Conservation (phyloP, 2,329 filamentous ascomycete species). For the Cryphonectria japonica region DNA sequence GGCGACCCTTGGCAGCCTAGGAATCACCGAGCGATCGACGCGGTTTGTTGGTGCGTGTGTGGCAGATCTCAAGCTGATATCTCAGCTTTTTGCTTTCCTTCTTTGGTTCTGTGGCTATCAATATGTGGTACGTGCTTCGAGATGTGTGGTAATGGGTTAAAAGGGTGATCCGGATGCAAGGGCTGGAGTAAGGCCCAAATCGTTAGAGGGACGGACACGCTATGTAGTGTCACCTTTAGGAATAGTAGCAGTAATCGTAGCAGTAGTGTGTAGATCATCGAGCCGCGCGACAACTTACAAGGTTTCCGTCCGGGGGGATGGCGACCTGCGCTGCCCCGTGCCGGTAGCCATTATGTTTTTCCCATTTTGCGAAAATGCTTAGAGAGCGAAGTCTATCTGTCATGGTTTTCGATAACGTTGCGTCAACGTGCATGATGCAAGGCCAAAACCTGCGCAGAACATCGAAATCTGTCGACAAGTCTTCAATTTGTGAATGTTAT, state of each 20-base stretch:
- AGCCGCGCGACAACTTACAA: neutral
- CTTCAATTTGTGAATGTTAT: neutral
- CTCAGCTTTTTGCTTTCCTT: neutral
- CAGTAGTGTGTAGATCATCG: too few relatives aligned
- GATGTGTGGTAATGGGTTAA: neutral
- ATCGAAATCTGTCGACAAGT: too few relatives aligned
- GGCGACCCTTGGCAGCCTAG: neutral
- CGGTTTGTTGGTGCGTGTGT: neutral
- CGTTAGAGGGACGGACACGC: neutral
- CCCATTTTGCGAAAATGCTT: neutral
- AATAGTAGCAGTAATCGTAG: neutral
- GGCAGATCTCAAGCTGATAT: neutral
- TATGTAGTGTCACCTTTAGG: neutral
- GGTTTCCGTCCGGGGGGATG: neutral
- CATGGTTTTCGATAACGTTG: neutral
- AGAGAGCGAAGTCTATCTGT: neutral
- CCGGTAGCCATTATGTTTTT: neutral
- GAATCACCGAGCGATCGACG: slow-evolving; percentile 12
- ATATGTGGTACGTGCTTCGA: neutral
- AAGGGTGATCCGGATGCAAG: neutral
- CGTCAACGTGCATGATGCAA: neutral
- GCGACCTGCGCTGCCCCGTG: neutral
- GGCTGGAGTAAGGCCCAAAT: neutral
- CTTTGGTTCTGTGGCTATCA: neutral
- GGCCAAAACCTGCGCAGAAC: too few relatives aligned